Conservation (phyloP, 176 grass and related monocot genomes). For the Avena sativa region DNA sequence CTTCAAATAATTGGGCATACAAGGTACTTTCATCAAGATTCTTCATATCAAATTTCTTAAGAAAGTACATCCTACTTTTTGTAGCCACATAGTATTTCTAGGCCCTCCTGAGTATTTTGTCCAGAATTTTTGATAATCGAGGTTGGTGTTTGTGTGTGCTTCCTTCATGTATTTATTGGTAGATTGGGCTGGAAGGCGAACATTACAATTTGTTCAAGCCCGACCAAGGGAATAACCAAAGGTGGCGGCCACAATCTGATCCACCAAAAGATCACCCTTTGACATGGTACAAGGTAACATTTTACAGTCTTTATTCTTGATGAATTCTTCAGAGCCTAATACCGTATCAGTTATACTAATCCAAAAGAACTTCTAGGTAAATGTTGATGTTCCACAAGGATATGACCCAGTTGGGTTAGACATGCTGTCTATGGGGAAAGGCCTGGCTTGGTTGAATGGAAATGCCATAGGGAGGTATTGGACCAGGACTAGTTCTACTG, state of each 20-base stretch:
- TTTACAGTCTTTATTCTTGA: conserved; percentile 24
- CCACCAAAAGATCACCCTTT: conserved; percentile 85
- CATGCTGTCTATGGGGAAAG: conserved; percentile 96
- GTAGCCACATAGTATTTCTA: background rate
- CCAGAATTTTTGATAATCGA: conserved; percentile 14
- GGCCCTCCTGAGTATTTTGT: conserved; percentile 24
- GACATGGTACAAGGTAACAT: conserved; percentile 96
- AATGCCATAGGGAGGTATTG: conserved; percentile 91
- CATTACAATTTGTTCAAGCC: conserved; percentile 68
- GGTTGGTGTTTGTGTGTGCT: conserved; percentile 18
- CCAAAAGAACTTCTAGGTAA: conserved; percentile 54
- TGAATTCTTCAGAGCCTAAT: conserved; percentile 22
- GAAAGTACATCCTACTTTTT: background rate
- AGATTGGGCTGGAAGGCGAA: conserved; percentile 97
- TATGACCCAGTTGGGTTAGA: conserved; percentile 85
- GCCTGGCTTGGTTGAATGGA: conserved; percentile 93
- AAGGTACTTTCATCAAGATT: conserved; percentile 62
- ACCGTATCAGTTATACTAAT: conserved; percentile 12
- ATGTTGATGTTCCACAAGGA: conserved; percentile 77
- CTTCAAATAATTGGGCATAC: conserved; percentile 70
- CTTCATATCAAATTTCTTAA: conserved; percentile 4
- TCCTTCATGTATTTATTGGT: conserved; percentile 41
- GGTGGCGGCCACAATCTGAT: conserved; percentile 63
- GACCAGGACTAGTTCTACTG: conserved; percentile 61
- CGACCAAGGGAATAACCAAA: conserved; percentile 45